Conservation (phyloP, 768 basidiomycete genomes). For the Crucibulum laeve region DNA sequence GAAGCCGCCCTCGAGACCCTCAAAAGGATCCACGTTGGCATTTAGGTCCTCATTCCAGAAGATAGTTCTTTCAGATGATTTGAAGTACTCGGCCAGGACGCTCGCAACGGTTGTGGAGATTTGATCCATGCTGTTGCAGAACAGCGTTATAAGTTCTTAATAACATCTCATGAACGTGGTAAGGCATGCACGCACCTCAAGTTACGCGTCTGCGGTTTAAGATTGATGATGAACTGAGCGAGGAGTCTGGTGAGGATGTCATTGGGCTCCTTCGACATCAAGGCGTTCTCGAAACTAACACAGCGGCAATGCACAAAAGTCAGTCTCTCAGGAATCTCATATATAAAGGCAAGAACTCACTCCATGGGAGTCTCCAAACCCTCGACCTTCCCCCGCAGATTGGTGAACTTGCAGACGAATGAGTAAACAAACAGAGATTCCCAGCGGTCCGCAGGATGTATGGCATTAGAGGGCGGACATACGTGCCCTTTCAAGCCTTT, state of each 20-base stretch:
- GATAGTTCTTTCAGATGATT: slow-evolving; percentile 66
- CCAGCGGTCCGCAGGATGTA: slow-evolving; percentile 80
- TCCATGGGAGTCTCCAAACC: slow-evolving; percentile 80
- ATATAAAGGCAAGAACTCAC: slow-evolving; percentile 44
- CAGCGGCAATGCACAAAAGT: slow-evolving; percentile 28
- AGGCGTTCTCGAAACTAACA: slow-evolving; percentile 72
- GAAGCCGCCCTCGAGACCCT: slow-evolving; percentile 62
- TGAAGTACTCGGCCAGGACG: slow-evolving; percentile 71
- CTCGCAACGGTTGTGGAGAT: slow-evolving; percentile 71
- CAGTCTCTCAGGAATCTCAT: slow-evolving; percentile 8
- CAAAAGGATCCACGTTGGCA: slow-evolving; percentile 73
- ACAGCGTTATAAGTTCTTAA: slow-evolving; percentile 27
- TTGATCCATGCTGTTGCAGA: slow-evolving; percentile 62
- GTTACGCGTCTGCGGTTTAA: slow-evolving; percentile 87
- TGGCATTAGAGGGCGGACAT: slow-evolving; percentile 59
- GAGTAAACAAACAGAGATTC: slow-evolving; percentile 83
- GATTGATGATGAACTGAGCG: slow-evolving; percentile 72
- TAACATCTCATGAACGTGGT: slow-evolving; percentile 18
- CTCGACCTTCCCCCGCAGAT: slow-evolving; percentile 69
- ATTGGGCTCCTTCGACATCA: slow-evolving; percentile 69
- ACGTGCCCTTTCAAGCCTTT: slow-evolving; percentile 36
- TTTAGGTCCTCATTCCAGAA: slow-evolving; percentile 75
- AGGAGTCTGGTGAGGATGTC: slow-evolving; percentile 71
- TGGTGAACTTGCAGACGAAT: slow-evolving; percentile 81
- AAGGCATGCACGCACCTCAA: slow-evolving; percentile 61